Evolutionary conservation across 805 yeast species (phyloP), one percentile per base, ranked within the genome.

Genomic region (Ogataea parapolymorpha): DNA sequence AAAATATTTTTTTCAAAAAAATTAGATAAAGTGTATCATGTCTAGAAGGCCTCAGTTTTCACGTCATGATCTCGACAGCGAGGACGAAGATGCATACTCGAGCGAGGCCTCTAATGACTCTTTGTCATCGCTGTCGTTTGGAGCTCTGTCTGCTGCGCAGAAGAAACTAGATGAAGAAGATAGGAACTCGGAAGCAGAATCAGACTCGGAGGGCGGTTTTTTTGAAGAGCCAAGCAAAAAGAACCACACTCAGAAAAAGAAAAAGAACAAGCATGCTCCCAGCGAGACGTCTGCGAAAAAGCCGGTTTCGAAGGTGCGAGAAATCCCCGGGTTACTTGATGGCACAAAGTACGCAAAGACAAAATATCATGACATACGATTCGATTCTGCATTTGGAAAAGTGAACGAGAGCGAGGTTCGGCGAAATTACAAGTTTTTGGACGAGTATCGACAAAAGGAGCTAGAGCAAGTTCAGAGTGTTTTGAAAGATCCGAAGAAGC

Each of bases 361-460:
- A 12, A 63, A 82, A 22, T 82, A 84, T 58, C 74, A 77, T 35
- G 99, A 93, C 66, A 82, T 95, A 25, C 72, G 99, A 51, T 93
- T 93, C 60, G 96, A 93, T 62, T 75, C 91, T 3, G 89, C 96
- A 0, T 79, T 79, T 48, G 98, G 98, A 42, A 83, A 79, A 53
- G 86, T 93, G 1, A 91, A 90, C 58, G 65, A 76, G 44, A 66
- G 70, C 24, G 70, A 72, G 44, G 75, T 85, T 13, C 71, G 97
- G 45, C 77, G 79, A 54, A 82, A 91, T 55, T 93, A 93, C 66
- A 74, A 78, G 32, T 93, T 93, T 58, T 66, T 93, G 43, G 95
- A 89, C 61, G 89, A 84, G 28, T 93, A 93, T 61, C 74, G 98
- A 60, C 71, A 81, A 49, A 62, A 70, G 7, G 99, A 93, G 59